Conservation (phyloP, 768 basidiomycete species). For the Lactifluus pinguis region DNA sequence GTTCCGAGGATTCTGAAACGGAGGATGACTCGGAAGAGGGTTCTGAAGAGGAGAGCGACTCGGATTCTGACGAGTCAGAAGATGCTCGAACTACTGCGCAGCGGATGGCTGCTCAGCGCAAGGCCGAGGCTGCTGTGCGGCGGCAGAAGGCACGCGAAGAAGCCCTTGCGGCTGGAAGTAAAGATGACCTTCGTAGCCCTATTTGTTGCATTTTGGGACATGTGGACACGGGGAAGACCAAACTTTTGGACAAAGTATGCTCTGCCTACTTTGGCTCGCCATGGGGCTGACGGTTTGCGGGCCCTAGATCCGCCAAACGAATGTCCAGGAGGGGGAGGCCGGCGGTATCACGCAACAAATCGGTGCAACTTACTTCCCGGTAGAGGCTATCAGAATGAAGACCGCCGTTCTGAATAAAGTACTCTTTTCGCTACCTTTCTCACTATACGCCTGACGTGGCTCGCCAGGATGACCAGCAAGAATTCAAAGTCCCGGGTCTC, state of each 20-base stretch:
- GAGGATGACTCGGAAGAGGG: constrained; percentile 28
- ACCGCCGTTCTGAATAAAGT: constrained; percentile 90
- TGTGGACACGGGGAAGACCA: constrained; percentile 99
- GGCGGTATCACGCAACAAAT: constrained; percentile 99
- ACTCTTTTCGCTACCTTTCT: constrained; percentile 11
- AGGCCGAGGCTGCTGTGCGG: constrained; percentile 78
- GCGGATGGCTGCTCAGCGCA: constrained; percentile 57
- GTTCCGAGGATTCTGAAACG: constrained; percentile 35
- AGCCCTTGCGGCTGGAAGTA: constrained; percentile 77
- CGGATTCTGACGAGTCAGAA: constrained; percentile 41
- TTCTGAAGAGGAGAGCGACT: constrained; percentile 31
- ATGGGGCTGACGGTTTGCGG: neutral
- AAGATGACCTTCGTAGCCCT: constrained; percentile 87
- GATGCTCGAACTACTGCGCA: constrained; percentile 63
- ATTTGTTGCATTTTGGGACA: constrained; percentile 99
- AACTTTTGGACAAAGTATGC: constrained; percentile 87
- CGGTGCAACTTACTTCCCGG: constrained; percentile 98
- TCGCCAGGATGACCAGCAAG: constrained; percentile 60
- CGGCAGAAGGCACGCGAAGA: constrained; percentile 72
- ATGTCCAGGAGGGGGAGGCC: constrained; percentile 98
- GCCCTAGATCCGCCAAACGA: constrained; percentile 92
- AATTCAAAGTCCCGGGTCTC: constrained; percentile 96
- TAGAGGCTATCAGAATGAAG: constrained; percentile 87
- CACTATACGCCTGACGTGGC: neutral
- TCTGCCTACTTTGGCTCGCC: neutral